phyloP scores from a whole-genome alignment of 2,329 filamentous ascomycete genomes.

The Juglanconis sp. region DNA sequence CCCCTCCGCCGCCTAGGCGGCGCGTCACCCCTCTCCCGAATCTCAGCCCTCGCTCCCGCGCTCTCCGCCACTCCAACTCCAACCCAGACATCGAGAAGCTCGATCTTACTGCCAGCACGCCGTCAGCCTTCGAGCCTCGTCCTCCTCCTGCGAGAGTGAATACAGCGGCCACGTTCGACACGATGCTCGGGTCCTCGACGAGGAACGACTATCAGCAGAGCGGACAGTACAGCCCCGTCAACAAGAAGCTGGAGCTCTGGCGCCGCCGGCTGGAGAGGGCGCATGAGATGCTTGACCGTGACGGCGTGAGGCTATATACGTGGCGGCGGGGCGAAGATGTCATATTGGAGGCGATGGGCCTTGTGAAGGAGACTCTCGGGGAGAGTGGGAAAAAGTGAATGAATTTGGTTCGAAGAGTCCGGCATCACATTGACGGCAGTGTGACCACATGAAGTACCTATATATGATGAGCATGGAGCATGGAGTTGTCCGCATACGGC shows the following conservation, averaged over 20 bases:
- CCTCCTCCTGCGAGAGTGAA: conserved; percentile 8
- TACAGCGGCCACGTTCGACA: conserved; percentile 15
- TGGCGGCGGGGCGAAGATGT: conserved; percentile 75
- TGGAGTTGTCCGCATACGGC: not conserved
- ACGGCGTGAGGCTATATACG: conserved; percentile 66
- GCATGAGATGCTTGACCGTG: conserved; percentile 56
- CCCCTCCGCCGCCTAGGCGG: too few species aligned
- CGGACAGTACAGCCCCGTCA: conserved; percentile 31
- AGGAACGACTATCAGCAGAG: conserved; percentile 21
- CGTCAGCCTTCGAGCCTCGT: conserved; percentile 22
- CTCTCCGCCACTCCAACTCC: conserved; percentile 35
- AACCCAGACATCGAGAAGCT: conserved; percentile 32
- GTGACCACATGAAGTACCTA: not conserved
- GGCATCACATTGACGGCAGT: not conserved
- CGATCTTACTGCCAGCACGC: conserved; percentile 27
- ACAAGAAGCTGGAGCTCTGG: conserved; percentile 74
- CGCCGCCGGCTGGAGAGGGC: conserved; percentile 63
- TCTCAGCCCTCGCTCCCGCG: conserved; percentile 29
- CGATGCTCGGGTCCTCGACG: conserved; percentile 18
- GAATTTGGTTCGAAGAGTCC: not conserved
- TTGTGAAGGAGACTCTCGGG: conserved; percentile 56
- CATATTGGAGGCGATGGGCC: conserved; percentile 59
- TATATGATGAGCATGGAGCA: conserved; percentile 8
- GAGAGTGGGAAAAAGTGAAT: conserved; percentile 29
- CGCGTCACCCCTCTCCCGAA: conserved; percentile 36